Base-by-base conservation (phyloP, 768 basidiomycete species). In the Boletus speciosus region DNA sequence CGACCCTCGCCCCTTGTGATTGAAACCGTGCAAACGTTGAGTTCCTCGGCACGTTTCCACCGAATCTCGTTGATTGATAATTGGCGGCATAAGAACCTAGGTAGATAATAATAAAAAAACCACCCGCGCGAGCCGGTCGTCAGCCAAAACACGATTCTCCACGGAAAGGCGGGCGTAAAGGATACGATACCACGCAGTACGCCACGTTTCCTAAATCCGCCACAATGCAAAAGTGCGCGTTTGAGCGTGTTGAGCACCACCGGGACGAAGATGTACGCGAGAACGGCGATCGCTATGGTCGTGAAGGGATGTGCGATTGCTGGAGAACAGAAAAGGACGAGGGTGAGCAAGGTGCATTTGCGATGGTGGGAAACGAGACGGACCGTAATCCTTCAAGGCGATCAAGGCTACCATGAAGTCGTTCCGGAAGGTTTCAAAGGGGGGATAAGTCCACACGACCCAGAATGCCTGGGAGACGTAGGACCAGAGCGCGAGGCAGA, bases 391-490 rank as follows among this genome's bases (percentile, higher is more conserved):
- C 41, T 10, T 21, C 49, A 59, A 21, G 36, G 12, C 49, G 16
- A 55, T 49, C 32, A 65, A 25, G 40, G 55, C 57, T 0, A 53
- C 51, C 1, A 25, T 32, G 5, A 65, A 40, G 15, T 51, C 62
- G 47, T 55, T 52, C 12, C 65, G 55, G 21, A 65, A 65, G 27
- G 51, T 12, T 27, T 67, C 63, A 29, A 66, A 62, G 4, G 65
- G 65, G 0, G 66, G 65, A 19, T 43, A 65, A 0, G 60, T 55
- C 62, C 65, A 67, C 0, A 39, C 51, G 11, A n/a, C 34, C 56
- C 12, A 49, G 23, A 43, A 67, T 1, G 34, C 54, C 3, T 55
- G 27, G 40, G 36, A 37, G 29, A 62, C 2, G 38, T 23, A 41
- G 55, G 44, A 49, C 55, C 55, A 61, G 40, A 65, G 8, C 1